Conservation (phyloP, 75 land plant species). For the Cunninghamia lanceolata region DNA sequence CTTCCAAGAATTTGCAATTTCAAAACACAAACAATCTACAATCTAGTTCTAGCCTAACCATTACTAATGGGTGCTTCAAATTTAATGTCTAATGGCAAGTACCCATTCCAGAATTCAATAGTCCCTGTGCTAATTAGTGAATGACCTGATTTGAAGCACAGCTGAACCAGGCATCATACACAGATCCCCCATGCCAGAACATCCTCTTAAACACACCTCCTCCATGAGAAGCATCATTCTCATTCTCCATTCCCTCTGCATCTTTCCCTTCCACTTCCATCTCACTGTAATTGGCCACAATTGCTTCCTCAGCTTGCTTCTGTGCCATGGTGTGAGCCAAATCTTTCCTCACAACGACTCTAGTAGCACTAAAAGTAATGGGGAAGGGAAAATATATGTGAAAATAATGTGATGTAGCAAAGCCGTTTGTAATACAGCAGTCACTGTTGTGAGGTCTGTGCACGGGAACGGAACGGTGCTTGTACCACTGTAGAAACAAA, state of each 20-base stretch:
- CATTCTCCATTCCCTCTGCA: conserved; percentile 6
- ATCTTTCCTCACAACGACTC: too few species aligned
- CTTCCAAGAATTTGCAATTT: background rate
- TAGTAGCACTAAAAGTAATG: too few species aligned
- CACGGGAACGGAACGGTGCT: background rate
- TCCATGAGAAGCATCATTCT: conserved; percentile 17
- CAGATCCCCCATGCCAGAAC: conserved; percentile 97
- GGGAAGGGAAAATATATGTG: too few species aligned
- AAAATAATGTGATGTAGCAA: background rate
- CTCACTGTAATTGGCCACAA: conserved; percentile 58
- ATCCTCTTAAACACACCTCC: conserved; percentile 43
- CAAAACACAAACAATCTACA: background rate
- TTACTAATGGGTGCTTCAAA: too few species aligned
- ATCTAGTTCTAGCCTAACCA: background rate
- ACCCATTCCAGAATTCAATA: background rate
- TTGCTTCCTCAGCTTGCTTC: conserved; percentile 43
- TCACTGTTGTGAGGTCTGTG: background rate
- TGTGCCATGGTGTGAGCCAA: background rate
- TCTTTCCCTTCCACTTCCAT: conserved; percentile 58
- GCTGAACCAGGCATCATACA: conserved; percentile 99
- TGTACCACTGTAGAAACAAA: background rate
- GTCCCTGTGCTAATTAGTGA: background rate
- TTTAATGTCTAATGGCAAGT: too few species aligned
- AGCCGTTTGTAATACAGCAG: background rate
- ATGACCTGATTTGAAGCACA: conserved; percentile 93